A percentile compares a stretch with the other conserved stretches of the same genome.
These are phyloP conservation scores for Ceratobasidium sp. DNA, from an alignment of 1,284 basidiomycete genomes.

Conservation along the genomic window DNA sequence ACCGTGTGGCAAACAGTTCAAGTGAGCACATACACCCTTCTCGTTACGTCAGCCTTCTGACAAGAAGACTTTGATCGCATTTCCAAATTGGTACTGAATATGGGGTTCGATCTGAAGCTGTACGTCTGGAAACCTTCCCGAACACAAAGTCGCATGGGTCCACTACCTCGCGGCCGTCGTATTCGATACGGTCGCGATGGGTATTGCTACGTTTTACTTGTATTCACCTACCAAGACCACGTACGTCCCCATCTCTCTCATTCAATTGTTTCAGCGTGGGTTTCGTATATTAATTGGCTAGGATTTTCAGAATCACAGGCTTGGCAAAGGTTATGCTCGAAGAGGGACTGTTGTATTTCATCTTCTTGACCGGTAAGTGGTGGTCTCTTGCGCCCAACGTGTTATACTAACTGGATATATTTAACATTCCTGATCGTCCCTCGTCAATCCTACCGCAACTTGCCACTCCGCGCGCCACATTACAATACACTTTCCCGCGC, in stretches of 20 bases:
- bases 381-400: neutral
- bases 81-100: too few relatives aligned
- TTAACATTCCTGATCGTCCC: neutral
- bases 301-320: slow-evolving; percentile 18
- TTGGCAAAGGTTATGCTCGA: slow-evolving; percentile 38
- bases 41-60: slow-evolving; percentile 3
- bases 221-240: slow-evolving; percentile 29
- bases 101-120: too few relatives aligned
- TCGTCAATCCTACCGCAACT: too few relatives aligned
- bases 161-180: slow-evolving; percentile 46
- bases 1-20: slow-evolving; percentile 26
- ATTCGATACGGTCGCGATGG: slow-evolving; percentile 38
- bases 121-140: slow-evolving; percentile 40
- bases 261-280: neutral
- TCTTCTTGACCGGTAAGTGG: slow-evolving; percentile 31
- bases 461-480: neutral
- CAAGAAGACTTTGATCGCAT: too few relatives aligned
- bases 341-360: slow-evolving; percentile 37
- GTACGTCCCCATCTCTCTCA: neutral
- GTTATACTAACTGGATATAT: neutral
- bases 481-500: neutral
- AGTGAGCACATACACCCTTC: slow-evolving; percentile 15
- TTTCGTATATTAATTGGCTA: too few relatives aligned
- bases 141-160: slow-evolving; percentile 42
- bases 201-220: slow-evolving; percentile 39